These are phyloP conservation scores for Aeschynomene evenia DNA, from an alignment of 306 rosid species.

Conservation along the genomic window DNA sequence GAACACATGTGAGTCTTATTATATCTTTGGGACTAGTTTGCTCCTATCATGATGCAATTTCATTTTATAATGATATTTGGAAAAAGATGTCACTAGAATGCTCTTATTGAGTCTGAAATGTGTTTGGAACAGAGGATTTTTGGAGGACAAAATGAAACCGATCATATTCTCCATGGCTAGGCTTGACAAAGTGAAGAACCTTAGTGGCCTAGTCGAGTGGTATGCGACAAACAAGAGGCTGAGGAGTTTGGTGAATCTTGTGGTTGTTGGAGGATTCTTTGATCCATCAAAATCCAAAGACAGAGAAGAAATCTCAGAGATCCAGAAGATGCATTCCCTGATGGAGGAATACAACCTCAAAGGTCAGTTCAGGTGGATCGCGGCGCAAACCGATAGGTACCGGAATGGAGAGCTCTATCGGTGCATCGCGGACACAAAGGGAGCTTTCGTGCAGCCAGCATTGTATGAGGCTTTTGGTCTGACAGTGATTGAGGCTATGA, in stretches of 20 bases:
- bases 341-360: conserved; percentile 61
- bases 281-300: conserved; percentile 86
- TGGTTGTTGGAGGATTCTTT: conserved; percentile 86
- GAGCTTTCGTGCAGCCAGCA: conserved; percentile 97
- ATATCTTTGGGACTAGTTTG: not conserved
- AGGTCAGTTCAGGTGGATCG: conserved; percentile 89
- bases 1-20: conserved; percentile 48
- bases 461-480: conserved; percentile 90
- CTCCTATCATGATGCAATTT: not conserved
- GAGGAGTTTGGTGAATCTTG: conserved; percentile 73
- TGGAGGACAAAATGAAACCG: conserved; percentile 82
- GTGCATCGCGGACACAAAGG: conserved; percentile 75
- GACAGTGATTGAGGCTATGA: conserved; percentile 95
- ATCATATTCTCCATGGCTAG: conserved; percentile 96
- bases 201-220: conserved; percentile 89
- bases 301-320: conserved; percentile 87
- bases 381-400: conserved; percentile 81
- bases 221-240: conserved; percentile 72
- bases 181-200: conserved; percentile 86
- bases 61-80: not conserved
- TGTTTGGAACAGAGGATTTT: conserved; percentile 67
- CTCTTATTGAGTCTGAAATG: conserved; percentile 13
- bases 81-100: conserved; percentile 6
- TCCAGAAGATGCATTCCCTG: conserved; percentile 74
- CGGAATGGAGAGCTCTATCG: conserved; percentile 86